Evolutionary conservation across 768 basidiomycete species (phyloP).

Genomic region (Crepidotus variabilis): DNA sequence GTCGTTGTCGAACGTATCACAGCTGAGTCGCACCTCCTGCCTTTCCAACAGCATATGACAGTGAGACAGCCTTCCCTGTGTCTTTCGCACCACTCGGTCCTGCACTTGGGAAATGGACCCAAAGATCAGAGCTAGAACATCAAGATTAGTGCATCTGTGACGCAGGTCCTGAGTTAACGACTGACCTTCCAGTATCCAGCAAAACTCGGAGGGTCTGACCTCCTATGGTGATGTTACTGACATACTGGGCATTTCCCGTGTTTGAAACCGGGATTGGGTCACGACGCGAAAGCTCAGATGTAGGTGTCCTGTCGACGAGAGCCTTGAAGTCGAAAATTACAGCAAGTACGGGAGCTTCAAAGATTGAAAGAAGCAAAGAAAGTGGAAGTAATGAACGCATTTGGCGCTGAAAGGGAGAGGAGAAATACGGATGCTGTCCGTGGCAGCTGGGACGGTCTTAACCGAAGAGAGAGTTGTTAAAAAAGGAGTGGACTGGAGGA

Average conservation of each 20-base stretch:
- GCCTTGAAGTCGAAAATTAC: constrained; percentile 37
- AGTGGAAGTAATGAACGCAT: constrained; percentile 42
- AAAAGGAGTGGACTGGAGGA: background rate
- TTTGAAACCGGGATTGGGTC: constrained; percentile 49
- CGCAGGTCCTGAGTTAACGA: background rate
- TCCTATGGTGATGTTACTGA: constrained; percentile 66
- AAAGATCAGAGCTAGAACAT: constrained; percentile 62
- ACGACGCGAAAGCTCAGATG: constrained; percentile 25
- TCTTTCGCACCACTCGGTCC: constrained; percentile 46
- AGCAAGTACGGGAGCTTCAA: constrained; percentile 33
- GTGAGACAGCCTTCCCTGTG: constrained; percentile 49
- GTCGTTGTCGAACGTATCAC: background rate
- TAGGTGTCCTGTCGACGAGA: constrained; percentile 20
- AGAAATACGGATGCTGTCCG: constrained; percentile 17
- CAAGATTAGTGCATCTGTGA: constrained; percentile 4
- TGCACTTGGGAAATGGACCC: constrained; percentile 51
- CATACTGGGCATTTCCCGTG: constrained; percentile 71
- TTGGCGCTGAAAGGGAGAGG: constrained; percentile 15
- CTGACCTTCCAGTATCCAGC: constrained; percentile 76
- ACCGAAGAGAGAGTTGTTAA: constrained; percentile 12
- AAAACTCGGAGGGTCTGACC: constrained; percentile 55
- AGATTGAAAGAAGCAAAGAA: constrained; percentile 35
- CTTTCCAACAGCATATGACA: constrained; percentile 68
- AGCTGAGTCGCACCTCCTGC: constrained; percentile 44
- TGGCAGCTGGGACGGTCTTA: constrained; percentile 9